Percentiles rank a stretch among this genome's conserved stretches.
phyloP scores from a whole-genome alignment of 2,329 filamentous ascomycete genomes.

The Epichloe baconii region DNA sequence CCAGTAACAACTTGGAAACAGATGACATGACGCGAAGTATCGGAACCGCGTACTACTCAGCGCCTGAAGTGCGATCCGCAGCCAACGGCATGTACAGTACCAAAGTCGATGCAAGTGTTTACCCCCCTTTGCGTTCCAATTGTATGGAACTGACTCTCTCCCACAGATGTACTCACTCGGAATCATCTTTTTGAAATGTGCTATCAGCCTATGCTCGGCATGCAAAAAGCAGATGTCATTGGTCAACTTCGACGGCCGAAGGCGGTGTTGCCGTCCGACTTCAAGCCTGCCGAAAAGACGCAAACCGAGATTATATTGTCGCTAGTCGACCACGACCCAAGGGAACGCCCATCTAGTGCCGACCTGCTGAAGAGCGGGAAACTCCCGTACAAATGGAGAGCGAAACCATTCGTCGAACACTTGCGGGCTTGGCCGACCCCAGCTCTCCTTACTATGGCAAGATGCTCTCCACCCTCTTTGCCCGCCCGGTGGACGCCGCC shows the following conservation, averaged over 20 bases:
- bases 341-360: slow-evolving; percentile 65
- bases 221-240: slow-evolving; percentile 52
- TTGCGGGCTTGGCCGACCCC: slow-evolving; percentile 69
- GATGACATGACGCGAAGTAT: slow-evolving; percentile 59
- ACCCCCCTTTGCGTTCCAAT: neutral
- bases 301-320: slow-evolving; percentile 70
- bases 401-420: slow-evolving; percentile 72
- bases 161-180: slow-evolving; percentile 83
- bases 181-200: slow-evolving; percentile 99
- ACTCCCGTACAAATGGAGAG: slow-evolving; percentile 82
- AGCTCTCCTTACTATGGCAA: slow-evolving; percentile 81
- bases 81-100: slow-evolving; percentile 70
- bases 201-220: slow-evolving; percentile 51
- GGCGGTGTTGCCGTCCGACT: slow-evolving; percentile 59
- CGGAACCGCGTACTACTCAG: slow-evolving; percentile 79
- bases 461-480: slow-evolving; percentile 76
- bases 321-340: slow-evolving; percentile 70
- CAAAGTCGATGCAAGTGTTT: slow-evolving; percentile 66
- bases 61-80: slow-evolving; percentile 74
- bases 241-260: slow-evolving; percentile 54
- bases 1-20: slow-evolving; percentile 28
- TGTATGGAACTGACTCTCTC: neutral
- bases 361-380: slow-evolving; percentile 78
- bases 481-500: slow-evolving; percentile 59
- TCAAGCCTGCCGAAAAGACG: slow-evolving; percentile 54